Percentiles rank a stretch among this genome's conserved stretches.
These are phyloP conservation scores for Pseudophaeomoniella oleicola DNA, from an alignment of 2,329 filamentous ascomycete genomes.

Conservation along the genomic window DNA sequence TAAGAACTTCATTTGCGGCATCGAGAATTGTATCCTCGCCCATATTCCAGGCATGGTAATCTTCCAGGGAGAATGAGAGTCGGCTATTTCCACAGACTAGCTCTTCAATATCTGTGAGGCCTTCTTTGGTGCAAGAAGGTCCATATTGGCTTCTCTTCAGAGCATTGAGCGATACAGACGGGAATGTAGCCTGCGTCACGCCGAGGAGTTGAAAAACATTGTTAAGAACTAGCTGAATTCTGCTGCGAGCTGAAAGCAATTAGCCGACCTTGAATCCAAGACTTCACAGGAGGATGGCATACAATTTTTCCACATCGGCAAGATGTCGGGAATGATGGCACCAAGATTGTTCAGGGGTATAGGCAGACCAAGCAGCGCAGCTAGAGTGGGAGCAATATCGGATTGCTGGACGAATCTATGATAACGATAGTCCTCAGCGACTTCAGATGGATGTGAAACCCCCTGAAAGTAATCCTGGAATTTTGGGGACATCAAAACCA, in stretches of 20 bases:
- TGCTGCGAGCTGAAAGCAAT: conserved; percentile 11
- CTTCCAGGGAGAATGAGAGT: not conserved
- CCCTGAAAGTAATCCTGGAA: conserved; percentile 41
- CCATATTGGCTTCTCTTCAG: not conserved
- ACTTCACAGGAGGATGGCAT: conserved; percentile 13
- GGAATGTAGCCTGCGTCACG: conserved; percentile 62
- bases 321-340: conserved; percentile 64
- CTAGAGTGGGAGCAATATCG: conserved; percentile 80
- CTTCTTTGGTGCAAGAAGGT: conserved; percentile 1
- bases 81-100: conserved; percentile 43
- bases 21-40: not conserved
- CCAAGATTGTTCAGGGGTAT: conserved; percentile 83
- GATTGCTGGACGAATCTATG: conserved; percentile 84
- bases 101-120: conserved; percentile 29
- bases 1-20: conserved; percentile 38
- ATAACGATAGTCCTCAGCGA: conserved; percentile 61
- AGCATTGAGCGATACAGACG: conserved; percentile 21
- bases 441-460: conserved; percentile 38
- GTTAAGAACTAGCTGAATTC: conserved; percentile 17
- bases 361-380: conserved; percentile 73
- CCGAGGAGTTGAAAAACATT: conserved; percentile 71
- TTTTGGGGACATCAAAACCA: conserved; percentile 83
- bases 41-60: not conserved
- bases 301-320: conserved; percentile 61
- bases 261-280: conserved; percentile 7